phyloP scores from a whole-genome alignment of 31 red algal genomes.

The Odonthalia washingtoniensis region DNA sequence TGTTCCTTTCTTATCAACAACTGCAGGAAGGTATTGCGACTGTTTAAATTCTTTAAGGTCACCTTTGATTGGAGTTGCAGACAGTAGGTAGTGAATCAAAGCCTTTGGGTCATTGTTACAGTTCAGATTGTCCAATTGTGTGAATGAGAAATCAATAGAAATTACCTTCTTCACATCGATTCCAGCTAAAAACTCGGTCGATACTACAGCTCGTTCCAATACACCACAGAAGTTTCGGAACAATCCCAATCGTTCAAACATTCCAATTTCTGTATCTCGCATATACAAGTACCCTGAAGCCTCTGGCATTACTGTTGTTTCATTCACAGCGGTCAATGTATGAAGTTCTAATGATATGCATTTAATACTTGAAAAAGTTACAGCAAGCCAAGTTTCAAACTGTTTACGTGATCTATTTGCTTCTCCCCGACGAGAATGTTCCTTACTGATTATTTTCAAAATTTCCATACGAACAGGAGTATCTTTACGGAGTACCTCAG shows the following conservation, averaged over 20 bases:
- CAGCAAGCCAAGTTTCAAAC: constrained; percentile 7
- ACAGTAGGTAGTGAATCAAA: too few species aligned
- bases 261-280: constrained; percentile 59
- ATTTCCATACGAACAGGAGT: constrained; percentile 32
- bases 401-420: background rate
- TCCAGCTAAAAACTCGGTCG: constrained; percentile 61
- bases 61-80: constrained; percentile 47
- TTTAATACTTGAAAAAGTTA: background rate
- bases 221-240: constrained; percentile 45
- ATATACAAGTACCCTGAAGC: constrained; percentile 67
- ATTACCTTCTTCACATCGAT: constrained; percentile 81
- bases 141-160: constrained; percentile 75
- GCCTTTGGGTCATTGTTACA: constrained; percentile 67
- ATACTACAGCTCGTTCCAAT: constrained; percentile 34
- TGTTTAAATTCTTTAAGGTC: constrained; percentile 51
- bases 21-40: constrained; percentile 64
- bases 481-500: constrained; percentile 46
- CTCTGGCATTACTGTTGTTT: constrained; percentile 21
- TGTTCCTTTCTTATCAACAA: constrained; percentile 55
- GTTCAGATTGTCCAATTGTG: constrained; percentile 64
- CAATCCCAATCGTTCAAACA: constrained; percentile 62
- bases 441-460: constrained; percentile 34
- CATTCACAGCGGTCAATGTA: too few species aligned
- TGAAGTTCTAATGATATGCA: constrained; percentile 49
- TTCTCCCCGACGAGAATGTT: constrained; percentile 10